Percentiles rank a stretch among this genome's conserved stretches.
Conservation (phyloP, 179 eudicot species). For the Amaranthus tricolor region DNA sequence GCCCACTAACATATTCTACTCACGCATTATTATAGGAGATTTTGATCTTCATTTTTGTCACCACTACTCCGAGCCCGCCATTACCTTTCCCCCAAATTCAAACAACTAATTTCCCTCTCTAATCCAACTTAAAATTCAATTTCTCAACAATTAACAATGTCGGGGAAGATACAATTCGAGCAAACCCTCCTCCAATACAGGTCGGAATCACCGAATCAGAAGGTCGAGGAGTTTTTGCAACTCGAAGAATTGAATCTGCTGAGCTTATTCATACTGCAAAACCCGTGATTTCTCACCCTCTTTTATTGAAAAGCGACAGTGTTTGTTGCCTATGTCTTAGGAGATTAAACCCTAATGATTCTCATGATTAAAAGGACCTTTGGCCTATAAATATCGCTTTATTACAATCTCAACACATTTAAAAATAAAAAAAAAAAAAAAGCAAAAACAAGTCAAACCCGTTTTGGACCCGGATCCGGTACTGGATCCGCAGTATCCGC, state of each 20-base stretch:
- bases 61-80: conserved; percentile 19
- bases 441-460: too few relatives aligned
- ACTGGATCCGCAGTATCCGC: too few relatives aligned
- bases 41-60: conserved; percentile 4
- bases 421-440: too few relatives aligned
- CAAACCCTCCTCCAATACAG: conserved; percentile 73
- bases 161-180: conserved; percentile 13
- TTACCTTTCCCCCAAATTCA: conserved; percentile 20
- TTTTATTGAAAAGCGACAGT: conserved; percentile 33
- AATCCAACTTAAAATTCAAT: conserved; percentile 7
- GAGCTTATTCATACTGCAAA: conserved; percentile 85
- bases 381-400: too few relatives aligned
- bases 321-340: conserved; percentile 74
- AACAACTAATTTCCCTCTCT: conserved; percentile 2
- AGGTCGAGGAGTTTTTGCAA: conserved; percentile 84
- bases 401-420: too few relatives aligned
- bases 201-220: conserved; percentile 63
- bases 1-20: too few relatives aligned
- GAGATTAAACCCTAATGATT: conserved; percentile 20
- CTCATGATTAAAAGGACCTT: too few relatives aligned
- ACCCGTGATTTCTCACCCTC: conserved; percentile 74
- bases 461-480: too few relatives aligned
- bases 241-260: conserved; percentile 55
- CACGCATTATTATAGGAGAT: too few relatives aligned
- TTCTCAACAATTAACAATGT: conserved; percentile 7